Evolutionary conservation across 2,329 filamentous ascomycete genomes (phyloP).

Genomic region (Pseudogymnoascus sp.): DNA sequence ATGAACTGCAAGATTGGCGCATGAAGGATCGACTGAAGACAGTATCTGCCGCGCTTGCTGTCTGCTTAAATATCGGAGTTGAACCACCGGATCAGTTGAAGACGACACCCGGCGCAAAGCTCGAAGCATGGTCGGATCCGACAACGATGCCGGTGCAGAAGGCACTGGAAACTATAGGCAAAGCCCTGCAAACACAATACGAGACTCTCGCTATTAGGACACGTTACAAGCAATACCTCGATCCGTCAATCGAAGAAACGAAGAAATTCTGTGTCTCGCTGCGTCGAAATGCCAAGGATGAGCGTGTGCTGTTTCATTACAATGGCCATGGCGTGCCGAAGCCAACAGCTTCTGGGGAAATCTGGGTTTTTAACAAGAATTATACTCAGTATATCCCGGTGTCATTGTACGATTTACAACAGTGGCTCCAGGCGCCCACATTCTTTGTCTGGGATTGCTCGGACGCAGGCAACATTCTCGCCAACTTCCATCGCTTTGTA

Average conservation of each 20-base stretch:
- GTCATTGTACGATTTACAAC: constrained; percentile 87
- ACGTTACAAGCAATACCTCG: constrained; percentile 94
- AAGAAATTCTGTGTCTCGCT: constrained; percentile 92
- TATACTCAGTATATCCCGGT: constrained; percentile 99
- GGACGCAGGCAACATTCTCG: constrained; percentile 88
- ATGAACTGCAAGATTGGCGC: constrained; percentile 81
- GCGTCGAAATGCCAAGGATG: constrained; percentile 86
- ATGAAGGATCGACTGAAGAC: constrained; percentile 96
- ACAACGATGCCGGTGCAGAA: constrained; percentile 72
- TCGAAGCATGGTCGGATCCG: constrained; percentile 96
- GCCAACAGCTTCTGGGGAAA: constrained; percentile 89
- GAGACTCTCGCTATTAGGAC: constrained; percentile 90
- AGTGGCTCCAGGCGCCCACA: constrained; percentile 90
- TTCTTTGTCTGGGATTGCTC: constrained; percentile 98
- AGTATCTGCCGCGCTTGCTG: constrained; percentile 84
- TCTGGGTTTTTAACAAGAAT: constrained; percentile 98
- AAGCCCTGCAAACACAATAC: constrained; percentile 91
- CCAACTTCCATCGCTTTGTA: constrained; percentile 88
- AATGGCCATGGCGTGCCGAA: constrained; percentile 97
- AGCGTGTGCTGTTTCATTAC: constrained; percentile 95
- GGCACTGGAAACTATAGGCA: constrained; percentile 87
- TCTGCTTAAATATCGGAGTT: constrained; percentile 95
- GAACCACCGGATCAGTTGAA: constrained; percentile 96
- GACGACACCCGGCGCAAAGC: constrained; percentile 82
- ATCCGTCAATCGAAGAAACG: constrained; percentile 93